These are phyloP conservation scores for Lachancea waltii DNA, from an alignment of 805 yeast species.

Conservation along the genomic window DNA sequence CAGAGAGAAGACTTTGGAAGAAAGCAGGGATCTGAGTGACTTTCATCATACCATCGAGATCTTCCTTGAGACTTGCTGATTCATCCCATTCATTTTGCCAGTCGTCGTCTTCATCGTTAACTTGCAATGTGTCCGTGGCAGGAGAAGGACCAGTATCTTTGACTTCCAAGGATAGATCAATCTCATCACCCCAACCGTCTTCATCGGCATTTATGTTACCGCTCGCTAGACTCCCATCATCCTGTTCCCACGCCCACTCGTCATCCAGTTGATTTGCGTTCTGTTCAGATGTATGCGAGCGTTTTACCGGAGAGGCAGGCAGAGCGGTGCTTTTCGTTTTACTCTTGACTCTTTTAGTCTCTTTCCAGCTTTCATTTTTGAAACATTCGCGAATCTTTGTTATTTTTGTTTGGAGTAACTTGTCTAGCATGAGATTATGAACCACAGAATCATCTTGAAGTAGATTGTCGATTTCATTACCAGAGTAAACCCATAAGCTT, in stretches of 20 bases:
- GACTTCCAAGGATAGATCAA: conserved; percentile 1
- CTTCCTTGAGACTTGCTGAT: background rate
- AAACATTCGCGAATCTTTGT: conserved; percentile 15
- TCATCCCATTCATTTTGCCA: conserved; percentile 8
- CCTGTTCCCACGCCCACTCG: conserved; percentile 25
- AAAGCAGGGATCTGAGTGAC: conserved; percentile 19
- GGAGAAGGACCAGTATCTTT: background rate
- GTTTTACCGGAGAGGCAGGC: background rate
- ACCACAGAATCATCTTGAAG: conserved; percentile 21
- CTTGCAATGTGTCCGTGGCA: background rate
- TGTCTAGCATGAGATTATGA: conserved; percentile 23
- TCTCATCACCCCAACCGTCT: conserved; percentile 21
- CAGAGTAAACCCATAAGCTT: conserved; percentile 16
- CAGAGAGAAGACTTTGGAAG: conserved; percentile 9
- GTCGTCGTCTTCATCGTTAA: background rate
- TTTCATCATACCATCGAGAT: conserved; percentile 1
- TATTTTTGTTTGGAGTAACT: conserved; percentile 17
- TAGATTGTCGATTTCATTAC: conserved; percentile 14
- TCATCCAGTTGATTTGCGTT: conserved; percentile 8
- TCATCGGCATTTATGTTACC: conserved; percentile 17
- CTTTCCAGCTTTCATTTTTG: conserved; percentile 10
- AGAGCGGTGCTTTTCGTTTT: background rate
- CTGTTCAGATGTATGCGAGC: background rate
- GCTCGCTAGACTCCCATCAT: conserved; percentile 6
- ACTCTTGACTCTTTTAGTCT: background rate